Evolutionary conservation across 2,329 filamentous ascomycete genomes (phyloP).

Genomic region (Diaporthe sp.): DNA sequence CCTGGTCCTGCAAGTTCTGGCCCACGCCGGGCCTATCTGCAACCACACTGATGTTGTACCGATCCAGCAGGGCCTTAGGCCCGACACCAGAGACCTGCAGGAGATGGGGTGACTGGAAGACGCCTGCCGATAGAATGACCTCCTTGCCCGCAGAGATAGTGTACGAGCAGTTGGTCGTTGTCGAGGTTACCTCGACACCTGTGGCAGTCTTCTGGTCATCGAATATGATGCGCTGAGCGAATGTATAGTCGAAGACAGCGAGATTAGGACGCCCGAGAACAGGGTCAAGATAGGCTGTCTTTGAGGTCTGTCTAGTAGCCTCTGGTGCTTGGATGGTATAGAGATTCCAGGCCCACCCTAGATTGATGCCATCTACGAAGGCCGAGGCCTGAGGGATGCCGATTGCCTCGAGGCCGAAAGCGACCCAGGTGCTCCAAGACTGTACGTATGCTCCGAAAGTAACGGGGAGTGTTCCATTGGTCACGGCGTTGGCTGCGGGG

Average conservation of each 20-base stretch:
- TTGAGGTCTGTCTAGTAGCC: not conserved
- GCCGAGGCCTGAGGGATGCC: not conserved
- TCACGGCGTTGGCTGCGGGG: not conserved
- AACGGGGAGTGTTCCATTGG: not conserved
- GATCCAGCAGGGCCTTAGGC: constrained; percentile 24
- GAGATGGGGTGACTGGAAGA: constrained; percentile 53
- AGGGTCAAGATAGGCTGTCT: constrained; percentile 11
- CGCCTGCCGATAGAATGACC: constrained; percentile 55
- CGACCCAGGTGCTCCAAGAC: constrained; percentile 25
- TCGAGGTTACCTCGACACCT: not conserved
- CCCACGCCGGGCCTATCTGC: constrained; percentile 41
- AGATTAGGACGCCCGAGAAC: not conserved
- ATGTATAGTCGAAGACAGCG: constrained; percentile 5
- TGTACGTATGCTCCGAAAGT: constrained; percentile 13
- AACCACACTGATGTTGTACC: constrained; percentile 41
- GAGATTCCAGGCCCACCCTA: constrained; percentile 2
- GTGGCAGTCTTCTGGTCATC: constrained; percentile 23
- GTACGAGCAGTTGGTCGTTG: not conserved
- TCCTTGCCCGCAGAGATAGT: constrained; percentile 40
- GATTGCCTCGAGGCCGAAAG: constrained; percentile 6
- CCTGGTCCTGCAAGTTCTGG: constrained; percentile 24
- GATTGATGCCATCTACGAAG: not conserved
- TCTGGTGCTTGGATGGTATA: not conserved
- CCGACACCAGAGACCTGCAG: constrained; percentile 41
- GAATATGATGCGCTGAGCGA: constrained; percentile 23